A percentile compares a stretch with the other conserved stretches of the same genome.
Conservation (phyloP, 352 stramenopile species). For the Phytophthora pisi region DNA sequence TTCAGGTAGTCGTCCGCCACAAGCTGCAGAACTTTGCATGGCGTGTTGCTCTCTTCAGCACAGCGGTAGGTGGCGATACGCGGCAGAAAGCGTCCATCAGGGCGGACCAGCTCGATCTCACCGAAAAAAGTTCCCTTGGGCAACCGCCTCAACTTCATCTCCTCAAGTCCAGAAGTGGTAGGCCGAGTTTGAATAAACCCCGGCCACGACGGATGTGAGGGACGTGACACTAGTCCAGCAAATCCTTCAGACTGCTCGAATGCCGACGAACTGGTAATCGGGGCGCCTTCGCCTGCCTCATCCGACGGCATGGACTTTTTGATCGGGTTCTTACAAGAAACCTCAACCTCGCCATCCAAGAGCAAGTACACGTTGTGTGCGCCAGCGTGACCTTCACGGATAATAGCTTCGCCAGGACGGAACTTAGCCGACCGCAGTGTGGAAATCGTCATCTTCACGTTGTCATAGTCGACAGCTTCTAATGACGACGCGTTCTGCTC, state of each 20-base stretch:
- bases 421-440: slow-evolving; percentile 76
- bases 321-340: slow-evolving; percentile 80
- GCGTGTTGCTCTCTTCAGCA: slow-evolving; percentile 38
- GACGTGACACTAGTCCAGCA: slow-evolving; percentile 32
- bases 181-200: slow-evolving; percentile 26
- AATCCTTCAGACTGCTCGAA: slow-evolving; percentile 41
- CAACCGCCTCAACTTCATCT: slow-evolving; percentile 66
- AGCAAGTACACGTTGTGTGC: slow-evolving; percentile 83
- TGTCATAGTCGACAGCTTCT: slow-evolving; percentile 72
- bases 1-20: slow-evolving; percentile 83
- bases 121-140: slow-evolving; percentile 82
- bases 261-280: slow-evolving; percentile 30
- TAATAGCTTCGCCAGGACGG: slow-evolving; percentile 70
- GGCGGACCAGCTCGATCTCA: slow-evolving; percentile 77
- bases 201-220: slow-evolving; percentile 21
- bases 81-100: slow-evolving; percentile 69
- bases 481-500: slow-evolving; percentile 60
- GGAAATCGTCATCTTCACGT: slow-evolving; percentile 86
- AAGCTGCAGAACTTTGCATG: slow-evolving; percentile 81
- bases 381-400: slow-evolving; percentile 67
- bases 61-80: slow-evolving; percentile 79
- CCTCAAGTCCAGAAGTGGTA: slow-evolving; percentile 29
- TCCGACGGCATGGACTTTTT: slow-evolving; percentile 30
- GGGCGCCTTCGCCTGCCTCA: slow-evolving; percentile 17
- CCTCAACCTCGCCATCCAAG: slow-evolving; percentile 78